Evolutionary conservation across 139 green algal species (phyloP), one percentile per base, ranked within the genome.

Genomic region (Auxenochlorella pyrenoidosa): DNA sequence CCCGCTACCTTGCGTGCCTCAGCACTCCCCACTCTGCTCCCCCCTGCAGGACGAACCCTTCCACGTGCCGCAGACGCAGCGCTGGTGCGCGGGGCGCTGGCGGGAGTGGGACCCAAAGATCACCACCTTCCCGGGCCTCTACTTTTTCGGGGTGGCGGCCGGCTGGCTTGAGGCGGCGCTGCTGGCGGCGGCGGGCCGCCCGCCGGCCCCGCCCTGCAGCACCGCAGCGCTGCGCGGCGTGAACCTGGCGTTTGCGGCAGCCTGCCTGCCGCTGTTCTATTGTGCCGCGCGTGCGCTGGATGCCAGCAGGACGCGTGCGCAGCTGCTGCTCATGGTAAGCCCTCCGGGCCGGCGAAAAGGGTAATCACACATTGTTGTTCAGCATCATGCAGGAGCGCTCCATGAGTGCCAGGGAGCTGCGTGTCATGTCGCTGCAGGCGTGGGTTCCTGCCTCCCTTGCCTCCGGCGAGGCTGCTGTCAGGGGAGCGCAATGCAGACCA

Each of bases 81-180:
- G 82, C 19, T 99, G 98, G 90, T 99, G 97, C 86, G 5, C 32
- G 0, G 96, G 95, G 3, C 41, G 94, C 18, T 96, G 95, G 44
- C 21, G 22, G 0, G 34, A 82, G 1, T 99, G 97, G 97, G 94
- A 99, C 87, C 92, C 94, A 0, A 99, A 98, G 75, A 99, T 99
- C 72, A 99, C 97, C 10, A 99, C 97, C 10, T 95, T 97, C 32
- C 97, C 97, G 12, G 97, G 97, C 36, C 90, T 99, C 30, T 99
- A 98, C 85, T n/a, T 96, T 3, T 19, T 96, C 1, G 93, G 89
- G 1, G 65, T 86, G 1, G 73, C 38, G 66, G 4, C 93, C 85
- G 54, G 87, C 70, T 16, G 15, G 43, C 24, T 75, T 4, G 77
- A 54, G 75, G 51, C 63, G 28, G 63, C 78, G 16, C 54, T 87